Base-by-base conservation (phyloP, 495 filamentous ascomycete genomes). In the Daldinia bambusicola region DNA sequence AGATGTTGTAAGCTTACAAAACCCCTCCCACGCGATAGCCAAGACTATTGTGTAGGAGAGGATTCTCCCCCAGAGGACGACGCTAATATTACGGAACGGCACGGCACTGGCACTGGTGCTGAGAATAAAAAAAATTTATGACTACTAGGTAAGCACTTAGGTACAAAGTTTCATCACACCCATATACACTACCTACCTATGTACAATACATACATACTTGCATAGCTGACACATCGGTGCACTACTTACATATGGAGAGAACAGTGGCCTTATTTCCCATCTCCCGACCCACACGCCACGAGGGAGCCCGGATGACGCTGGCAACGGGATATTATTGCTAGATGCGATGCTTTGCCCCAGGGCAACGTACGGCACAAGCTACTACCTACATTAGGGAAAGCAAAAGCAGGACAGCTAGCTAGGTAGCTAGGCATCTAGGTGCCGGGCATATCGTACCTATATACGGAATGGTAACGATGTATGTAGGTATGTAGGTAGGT, bases 251-350 rank as follows among this genome's bases (percentile, higher is more conserved):
- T n/a, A 16, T 5, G 6, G n/a, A 41, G 38, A 1, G n/a, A n/a
- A 2, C 16, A 48, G 43, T 48, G 20, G 56, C 38, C 56, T 45
- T 30, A 26, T 60, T 22, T 45, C 3, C 2, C 14, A 22, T 43
- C 38, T 38, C 38, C 56, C 56, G 56, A 60, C 56, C 56, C 56
- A 60, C 56, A 43, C 40, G 56, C 56, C 56, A 60, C 56, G 56
- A 56, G 48, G 34, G 10, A 32, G 53, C 12, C 31, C 37, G 45
- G 45, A 38, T 60, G 38, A 38, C 38, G 56, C 22, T 43, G 36
- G 22, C 14, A 20, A 16, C 56, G 56, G 56, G 56, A 60, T n/a
- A 60, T 60, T 60, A 34, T 60, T 36, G 34, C 9, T n/a, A 56
- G 16, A 56, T 6, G 16, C 53, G 16, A 56, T 6, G 16, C 53